Evolutionary conservation across 148 eudicot genomes (phyloP).

Genomic region (Vaccinium corymbosum): DNA sequence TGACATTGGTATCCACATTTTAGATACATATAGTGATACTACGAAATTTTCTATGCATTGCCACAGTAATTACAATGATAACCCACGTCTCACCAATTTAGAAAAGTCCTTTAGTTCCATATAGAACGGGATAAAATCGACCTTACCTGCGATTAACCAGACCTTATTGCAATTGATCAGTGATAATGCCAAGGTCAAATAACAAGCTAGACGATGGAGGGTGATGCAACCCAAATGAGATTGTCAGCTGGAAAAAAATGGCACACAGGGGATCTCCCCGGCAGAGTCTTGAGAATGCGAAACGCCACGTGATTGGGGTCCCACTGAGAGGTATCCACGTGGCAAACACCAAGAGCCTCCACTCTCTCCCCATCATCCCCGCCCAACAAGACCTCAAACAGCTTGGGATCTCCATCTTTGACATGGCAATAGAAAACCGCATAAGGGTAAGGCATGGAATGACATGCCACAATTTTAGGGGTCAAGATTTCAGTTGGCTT

Average conservation of each 20-base stretch:
- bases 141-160: no score
- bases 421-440: constrained; percentile 59
- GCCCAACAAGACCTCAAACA: constrained; percentile 32
- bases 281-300: constrained; percentile 26
- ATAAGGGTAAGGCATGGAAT: constrained; percentile 66
- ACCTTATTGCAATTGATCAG: not conserved
- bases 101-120: no score
- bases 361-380: constrained; percentile 28
- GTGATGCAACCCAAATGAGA: constrained; percentile 48
- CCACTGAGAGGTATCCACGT: constrained; percentile 53
- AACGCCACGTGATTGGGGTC: constrained; percentile 40
- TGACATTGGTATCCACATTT: not conserved
- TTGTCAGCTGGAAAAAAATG: constrained; percentile 58
- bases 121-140: not conserved
- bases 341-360: constrained; percentile 44
- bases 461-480: constrained; percentile 52
- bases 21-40: no score
- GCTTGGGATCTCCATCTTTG: constrained; percentile 37
- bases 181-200: not conserved
- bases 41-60: no score
- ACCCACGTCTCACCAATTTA: no score
- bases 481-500: constrained; percentile 29
- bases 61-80: no score
- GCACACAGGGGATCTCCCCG: constrained; percentile 50
- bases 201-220: not conserved